These are phyloP conservation scores for Cladophialophora carrionii DNA, from an alignment of 2,329 filamentous ascomycete species.

Conservation along the genomic window DNA sequence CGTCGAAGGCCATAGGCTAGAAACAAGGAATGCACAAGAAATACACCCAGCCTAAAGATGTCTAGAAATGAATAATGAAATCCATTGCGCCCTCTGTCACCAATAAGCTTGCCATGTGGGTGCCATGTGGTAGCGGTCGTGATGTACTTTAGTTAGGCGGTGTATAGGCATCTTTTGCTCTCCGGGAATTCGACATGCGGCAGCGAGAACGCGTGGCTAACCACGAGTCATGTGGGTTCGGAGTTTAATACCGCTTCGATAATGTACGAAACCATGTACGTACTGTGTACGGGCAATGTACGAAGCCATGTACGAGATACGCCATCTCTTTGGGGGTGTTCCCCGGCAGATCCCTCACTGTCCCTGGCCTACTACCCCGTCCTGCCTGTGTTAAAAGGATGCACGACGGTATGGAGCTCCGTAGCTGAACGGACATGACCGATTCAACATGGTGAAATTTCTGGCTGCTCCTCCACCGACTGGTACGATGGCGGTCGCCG, in stretches of 20 bases:
- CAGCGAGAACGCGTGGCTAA: no score
- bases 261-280: not conserved
- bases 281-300: not conserved
- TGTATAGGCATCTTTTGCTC: no score
- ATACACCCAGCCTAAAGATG: slow-evolving; percentile 3
- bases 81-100: not conserved
- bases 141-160: no score
- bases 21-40: not conserved
- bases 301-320: slow-evolving; percentile 7
- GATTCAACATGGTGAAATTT: not conserved
- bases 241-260: not conserved
- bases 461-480: not conserved
- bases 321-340: not conserved
- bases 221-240: not conserved
- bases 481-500: slow-evolving; percentile 10
- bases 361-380: slow-evolving; percentile 1
- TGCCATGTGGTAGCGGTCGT: no score
- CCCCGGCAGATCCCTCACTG: not conserved
- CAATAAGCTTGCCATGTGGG: no score
- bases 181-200: no score
- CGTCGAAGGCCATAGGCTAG: not conserved
- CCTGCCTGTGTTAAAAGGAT: not conserved
- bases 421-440: slow-evolving; percentile 1
- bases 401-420: not conserved
- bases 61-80: slow-evolving; percentile 9